phyloP scores from a whole-genome alignment of 805 yeast genomes.

The Yamadazyma insecticola region DNA sequence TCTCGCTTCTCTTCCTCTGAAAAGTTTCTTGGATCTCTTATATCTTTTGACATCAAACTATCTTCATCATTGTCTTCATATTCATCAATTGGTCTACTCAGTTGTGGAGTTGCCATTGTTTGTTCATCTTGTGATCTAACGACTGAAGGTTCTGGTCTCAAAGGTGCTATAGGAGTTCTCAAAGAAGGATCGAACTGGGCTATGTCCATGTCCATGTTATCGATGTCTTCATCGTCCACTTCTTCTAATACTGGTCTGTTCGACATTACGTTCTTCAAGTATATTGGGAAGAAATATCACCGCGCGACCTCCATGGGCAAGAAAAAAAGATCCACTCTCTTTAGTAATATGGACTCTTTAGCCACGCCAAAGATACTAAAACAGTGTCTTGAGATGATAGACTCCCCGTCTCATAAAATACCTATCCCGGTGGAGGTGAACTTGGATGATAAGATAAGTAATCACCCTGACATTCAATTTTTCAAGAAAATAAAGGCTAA shows the following conservation, averaged over 20 bases:
- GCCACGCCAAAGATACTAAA: slow-evolving; percentile 20
- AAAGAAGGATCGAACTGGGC: slow-evolving; percentile 78
- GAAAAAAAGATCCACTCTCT: too few relatives aligned
- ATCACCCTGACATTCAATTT: slow-evolving; percentile 37
- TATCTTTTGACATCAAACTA: too few relatives aligned
- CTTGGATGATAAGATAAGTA: slow-evolving; percentile 8
- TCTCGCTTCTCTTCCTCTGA: slow-evolving; percentile 57
- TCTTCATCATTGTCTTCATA: slow-evolving; percentile 9
- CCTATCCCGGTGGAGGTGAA: slow-evolving; percentile 12
- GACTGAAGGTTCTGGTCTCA: slow-evolving; percentile 52
- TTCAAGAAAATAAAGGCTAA: slow-evolving; percentile 30
- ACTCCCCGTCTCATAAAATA: slow-evolving; percentile 12
- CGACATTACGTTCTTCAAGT: too few relatives aligned
- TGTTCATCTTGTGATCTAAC: slow-evolving; percentile 57
- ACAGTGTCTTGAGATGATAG: slow-evolving; percentile 19
- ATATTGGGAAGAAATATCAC: too few relatives aligned
- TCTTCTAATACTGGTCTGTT: slow-evolving; percentile 70
- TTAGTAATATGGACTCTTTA: too few relatives aligned
- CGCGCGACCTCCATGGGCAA: too few relatives aligned
- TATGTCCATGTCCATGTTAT: slow-evolving; percentile 87
- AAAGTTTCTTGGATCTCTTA: slow-evolving; percentile 32
- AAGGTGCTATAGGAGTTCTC: slow-evolving; percentile 67
- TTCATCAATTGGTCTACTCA: slow-evolving; percentile 8
- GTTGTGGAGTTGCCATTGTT: slow-evolving; percentile 21
- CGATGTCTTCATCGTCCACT: slow-evolving; percentile 80